Base-by-base conservation (phyloP, 768 basidiomycete species). In the Leccinum incarnatum region DNA sequence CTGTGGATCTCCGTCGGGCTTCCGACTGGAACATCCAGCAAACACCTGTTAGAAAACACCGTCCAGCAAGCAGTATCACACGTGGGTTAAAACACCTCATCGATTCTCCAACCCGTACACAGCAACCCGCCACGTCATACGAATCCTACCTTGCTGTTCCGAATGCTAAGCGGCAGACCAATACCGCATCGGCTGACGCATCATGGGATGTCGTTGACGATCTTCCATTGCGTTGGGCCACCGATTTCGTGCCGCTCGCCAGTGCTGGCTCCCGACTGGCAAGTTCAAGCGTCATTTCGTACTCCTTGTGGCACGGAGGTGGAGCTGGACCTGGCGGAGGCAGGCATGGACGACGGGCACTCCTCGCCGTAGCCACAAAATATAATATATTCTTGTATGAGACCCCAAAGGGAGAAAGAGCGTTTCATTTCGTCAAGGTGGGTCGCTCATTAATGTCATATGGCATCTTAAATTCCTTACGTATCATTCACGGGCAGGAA, bases 231-330 rank as follows among this genome's bases (percentile, higher is more conserved):
- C 82, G 89, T 32, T 94, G 92, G 92, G 89, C 91, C n/a, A 88
- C 87, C 0, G 92, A 94, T 70, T 93, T 83, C 67, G 88, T 91
- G 2, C 86, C 89, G 0, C 80, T 94, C n/a, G 89, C 89, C 5
- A 73, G 81, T 2, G 72, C 80, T 25, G 83, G 87, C 3, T 89
- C 90, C 25, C 79, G 89, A 48, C 73, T 93, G 47, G 74, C 78
- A 27, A 82, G 79, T 57, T 65, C 78, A 2, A 81, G 83, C 3
- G 84, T 91, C 14, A 65, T 83, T 23, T 84, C 81, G 4, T 94
- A 88, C 68, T 83, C 88, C 9, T 73, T 91, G 3, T 91, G 86
- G 85, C 78, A 76, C 36, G 83, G 88, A 32, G 84, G 85, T 3
- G 78, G 52, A 68, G 75, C 56, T 71, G 78, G 52, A 64, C 76